Evolutionary conservation across 305 asterid species (phyloP), one percentile per base, ranked within the genome.

Genomic region (Withania somnifera): DNA sequence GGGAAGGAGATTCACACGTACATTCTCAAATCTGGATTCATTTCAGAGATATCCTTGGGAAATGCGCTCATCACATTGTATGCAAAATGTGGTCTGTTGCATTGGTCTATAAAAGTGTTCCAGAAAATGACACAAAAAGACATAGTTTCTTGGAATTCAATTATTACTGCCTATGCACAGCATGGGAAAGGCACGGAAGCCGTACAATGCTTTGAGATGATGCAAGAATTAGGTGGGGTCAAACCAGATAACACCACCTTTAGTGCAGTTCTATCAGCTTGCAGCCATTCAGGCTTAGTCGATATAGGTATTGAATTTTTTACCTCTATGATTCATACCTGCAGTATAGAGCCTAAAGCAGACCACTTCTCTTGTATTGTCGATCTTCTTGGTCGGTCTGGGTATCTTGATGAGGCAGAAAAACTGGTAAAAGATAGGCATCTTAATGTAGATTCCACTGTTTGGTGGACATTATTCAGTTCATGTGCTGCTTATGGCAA

Each of bases 391-490:
- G 91, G 97, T 22, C 86, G 94, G 77, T 94, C 94, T 50, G 98
- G 98, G 26, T 88, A 86, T 87, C 89, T 92, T 50, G 95, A 94
- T 54, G 84, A 84, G 80, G 92, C 96, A 1, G 97, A 91, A 86
- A 80, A 87, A 60, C 53, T 95, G 53, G 83, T 92, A 9, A 84
- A 81, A 81, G 84, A 63, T 75, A 57, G 84, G 83, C 89, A 88
- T 28, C 51, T 82, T 24, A 87, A 82, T 83, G 57, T 93, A 28
- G 94, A 92, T 67, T 82, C 93, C 7, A 78, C 85, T 54, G 90
- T 92, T 42, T 95, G 96, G 97, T 93, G 97, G 98, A 84, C 94
- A 7, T 85, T 95, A 40, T 86, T 95, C 53, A 93, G 98, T 85
- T 91, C 86, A 0, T 95, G 95, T 51, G 93, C 86, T 11, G 90